Evolutionary conservation across 1,284 basidiomycete genomes (phyloP).

Genomic region (Boletus albobrunnescens): DNA sequence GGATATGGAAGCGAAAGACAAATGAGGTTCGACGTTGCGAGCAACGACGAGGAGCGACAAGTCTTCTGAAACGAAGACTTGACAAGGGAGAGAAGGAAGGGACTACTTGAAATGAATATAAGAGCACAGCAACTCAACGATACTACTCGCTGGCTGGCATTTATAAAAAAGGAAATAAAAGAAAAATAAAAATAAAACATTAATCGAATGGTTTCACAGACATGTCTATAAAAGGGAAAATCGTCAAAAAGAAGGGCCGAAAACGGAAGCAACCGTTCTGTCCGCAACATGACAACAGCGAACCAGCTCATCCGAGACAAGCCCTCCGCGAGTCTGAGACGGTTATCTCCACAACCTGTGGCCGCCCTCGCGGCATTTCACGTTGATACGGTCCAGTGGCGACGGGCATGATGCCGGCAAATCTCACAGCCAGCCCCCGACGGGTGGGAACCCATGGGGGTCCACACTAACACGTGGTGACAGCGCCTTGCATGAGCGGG

Average conservation of each 20-base stretch:
- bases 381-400: conserved; percentile 15
- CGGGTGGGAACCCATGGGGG: conserved; percentile 8
- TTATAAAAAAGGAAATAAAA: conserved; percentile 17
- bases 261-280: conserved; percentile 9
- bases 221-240: conserved; percentile 16
- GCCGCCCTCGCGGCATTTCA: conserved; percentile 10
- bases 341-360: conserved; percentile 24
- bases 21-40: conserved; percentile 23
- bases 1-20: conserved; percentile 30
- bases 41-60: conserved; percentile 31
- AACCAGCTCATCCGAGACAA: conserved; percentile 30
- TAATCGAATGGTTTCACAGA: conserved; percentile 5
- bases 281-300: conserved; percentile 21
- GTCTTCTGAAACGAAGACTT: conserved; percentile 28
- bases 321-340: conserved; percentile 19
- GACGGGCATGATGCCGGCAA: conserved; percentile 20
- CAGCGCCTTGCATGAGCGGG: conserved; percentile 14
- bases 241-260: conserved; percentile 4
- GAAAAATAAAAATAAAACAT: conserved; percentile 8
- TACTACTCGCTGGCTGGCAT: conserved; percentile 15
- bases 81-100: conserved; percentile 26
- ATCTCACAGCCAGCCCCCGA: conserved; percentile 11
- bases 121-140: conserved; percentile 27
- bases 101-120: conserved; percentile 29
- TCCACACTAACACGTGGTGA: conserved; percentile 15